A percentile compares a stretch with the other conserved stretches of the same genome.
Conservation (phyloP, 2,329 filamentous ascomycete species). For the Ophiosphaerella narmari region DNA sequence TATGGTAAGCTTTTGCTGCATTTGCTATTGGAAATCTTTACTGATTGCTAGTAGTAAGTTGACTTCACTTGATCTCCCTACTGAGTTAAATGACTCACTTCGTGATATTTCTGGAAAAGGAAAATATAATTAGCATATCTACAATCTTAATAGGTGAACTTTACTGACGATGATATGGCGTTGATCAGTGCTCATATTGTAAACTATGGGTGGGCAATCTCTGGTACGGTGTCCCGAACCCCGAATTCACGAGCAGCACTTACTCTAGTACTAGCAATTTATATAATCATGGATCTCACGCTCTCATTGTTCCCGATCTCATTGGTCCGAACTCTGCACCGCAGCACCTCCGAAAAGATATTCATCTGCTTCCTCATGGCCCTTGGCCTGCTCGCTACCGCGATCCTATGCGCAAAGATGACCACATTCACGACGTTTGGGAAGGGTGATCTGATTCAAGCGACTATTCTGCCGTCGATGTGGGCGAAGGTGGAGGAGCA, state of each 20-base stretch:
- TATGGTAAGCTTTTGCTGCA: background rate
- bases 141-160: too few relatives aligned
- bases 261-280: constrained; percentile 29
- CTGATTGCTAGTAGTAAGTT: too few relatives aligned
- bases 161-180: too few relatives aligned
- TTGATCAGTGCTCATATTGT: constrained; percentile 13
- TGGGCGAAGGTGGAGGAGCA: constrained; percentile 34
- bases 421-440: constrained; percentile 27
- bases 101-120: too few relatives aligned
- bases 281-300: constrained; percentile 31
- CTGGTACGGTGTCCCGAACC: constrained; percentile 24
- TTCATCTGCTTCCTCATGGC: constrained; percentile 30
- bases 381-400: constrained; percentile 30
- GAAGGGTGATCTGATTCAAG: constrained; percentile 32
- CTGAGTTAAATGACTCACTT: too few relatives aligned
- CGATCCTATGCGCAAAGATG: constrained; percentile 28
- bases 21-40: too few relatives aligned
- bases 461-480: constrained; percentile 27
- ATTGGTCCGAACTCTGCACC: constrained; percentile 4
- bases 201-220: constrained; percentile 28
- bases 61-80: too few relatives aligned
- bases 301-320: constrained; percentile 32
- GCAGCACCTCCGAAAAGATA: constrained; percentile 19
- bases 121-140: too few relatives aligned
- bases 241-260: constrained; percentile 17